phyloP scores from a whole-genome alignment of 768 basidiomycete genomes.

The Russula virescens region DNA sequence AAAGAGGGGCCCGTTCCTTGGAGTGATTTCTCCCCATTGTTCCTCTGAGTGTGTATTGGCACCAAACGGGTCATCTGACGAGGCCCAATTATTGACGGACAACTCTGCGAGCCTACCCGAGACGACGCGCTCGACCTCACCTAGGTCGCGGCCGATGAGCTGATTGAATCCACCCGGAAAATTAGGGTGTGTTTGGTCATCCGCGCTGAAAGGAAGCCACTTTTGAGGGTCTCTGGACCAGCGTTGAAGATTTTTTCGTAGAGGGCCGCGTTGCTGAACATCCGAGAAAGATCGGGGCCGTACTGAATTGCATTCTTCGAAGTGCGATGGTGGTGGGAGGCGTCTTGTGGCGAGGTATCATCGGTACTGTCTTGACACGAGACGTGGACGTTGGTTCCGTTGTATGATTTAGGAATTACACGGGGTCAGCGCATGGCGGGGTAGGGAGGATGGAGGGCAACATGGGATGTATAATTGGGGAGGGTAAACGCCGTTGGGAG shows the following conservation, averaged over 20 bases:
- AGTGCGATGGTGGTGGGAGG: constrained; percentile 6
- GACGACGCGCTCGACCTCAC: constrained; percentile 32
- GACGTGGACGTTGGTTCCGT: background rate
- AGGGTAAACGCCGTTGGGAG: too few relatives aligned
- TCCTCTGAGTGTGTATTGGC: background rate
- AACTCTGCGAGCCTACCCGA: constrained; percentile 36
- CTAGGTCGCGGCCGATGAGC: constrained; percentile 41
- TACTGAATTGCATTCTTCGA: background rate
- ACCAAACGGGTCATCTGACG: constrained; percentile 16
- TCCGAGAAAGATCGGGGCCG: constrained; percentile 30
- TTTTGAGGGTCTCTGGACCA: background rate
- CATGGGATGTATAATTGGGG: too few relatives aligned
- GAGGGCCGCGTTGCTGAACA: constrained; percentile 37
- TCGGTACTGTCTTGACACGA: background rate
- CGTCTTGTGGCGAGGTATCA: background rate
- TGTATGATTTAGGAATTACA: background rate
- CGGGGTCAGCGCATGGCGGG: constrained; percentile 15
- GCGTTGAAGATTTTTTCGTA: constrained; percentile 34
- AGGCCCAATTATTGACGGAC: constrained; percentile 34
- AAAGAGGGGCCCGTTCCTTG: constrained; percentile 3
- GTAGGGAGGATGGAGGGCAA: background rate
- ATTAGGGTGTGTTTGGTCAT: constrained; percentile 22
- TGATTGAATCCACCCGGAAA: constrained; percentile 34
- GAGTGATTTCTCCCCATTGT: constrained; percentile 9
- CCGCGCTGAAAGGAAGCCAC: background rate